Base-by-base conservation (phyloP, 805 yeast genomes). In the Teunomyces tritomae region DNA sequence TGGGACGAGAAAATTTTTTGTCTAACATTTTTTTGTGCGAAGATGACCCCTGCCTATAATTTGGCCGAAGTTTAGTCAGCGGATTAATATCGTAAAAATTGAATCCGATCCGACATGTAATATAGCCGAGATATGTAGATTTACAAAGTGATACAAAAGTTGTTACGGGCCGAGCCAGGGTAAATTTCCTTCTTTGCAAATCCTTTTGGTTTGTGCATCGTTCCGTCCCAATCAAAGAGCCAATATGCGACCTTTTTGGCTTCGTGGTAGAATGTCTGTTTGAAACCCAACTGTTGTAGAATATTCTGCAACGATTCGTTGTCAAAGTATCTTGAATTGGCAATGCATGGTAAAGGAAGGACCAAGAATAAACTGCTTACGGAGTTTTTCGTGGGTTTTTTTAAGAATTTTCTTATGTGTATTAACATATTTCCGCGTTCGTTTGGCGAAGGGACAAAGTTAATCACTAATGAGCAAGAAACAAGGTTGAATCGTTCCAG, bases 381-480 rank as follows among this genome's bases (percentile, higher is more conserved):
- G 5, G 54, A 45, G 3, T 44, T 45, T 0, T 28, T 20, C 1
- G 49, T 46, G 3, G 78, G 72, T 3, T 59, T 59, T 33, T 65
- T 66, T 33, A 91, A 67, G 58, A 88, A 91, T 26, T 68, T 48
- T 3, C 79, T 67, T 8, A 89, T 78, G 47, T 86, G 62, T 30
- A 59, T 58, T 52, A 90, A 68, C 97, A 92, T 92, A 4, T 77
- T 78, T 2, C 97, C 97, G 45, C 99, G 68, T 10, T 68, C 78
- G 7, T 57, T 57, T 0, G 91, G 81, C 1, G 80, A 80, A 0
- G 96, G 88, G 1, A 92, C 97, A 66, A 88, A 92, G 61, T 92
- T 92, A 10, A 92, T 70, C 33, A 92, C 99, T 47, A 92, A 64
- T 0, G 96, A 89, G 52, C 96, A 85, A 6, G 96, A 88, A 0